Evolutionary conservation across 768 basidiomycete species (phyloP), one percentile per base, ranked within the genome.

Genomic region (Tylopilus sp.): DNA sequence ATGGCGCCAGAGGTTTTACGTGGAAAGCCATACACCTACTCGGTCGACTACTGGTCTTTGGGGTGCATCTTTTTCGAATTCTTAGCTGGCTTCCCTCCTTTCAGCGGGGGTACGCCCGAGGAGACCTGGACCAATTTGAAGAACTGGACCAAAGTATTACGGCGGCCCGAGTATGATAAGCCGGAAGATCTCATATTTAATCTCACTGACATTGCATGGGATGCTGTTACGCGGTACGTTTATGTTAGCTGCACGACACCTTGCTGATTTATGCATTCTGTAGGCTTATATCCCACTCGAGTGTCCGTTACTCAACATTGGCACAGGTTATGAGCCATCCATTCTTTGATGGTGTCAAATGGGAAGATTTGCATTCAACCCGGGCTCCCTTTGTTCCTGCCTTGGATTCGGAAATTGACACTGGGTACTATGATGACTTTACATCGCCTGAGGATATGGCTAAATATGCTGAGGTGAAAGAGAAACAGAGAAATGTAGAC

Each of bases 121-220:
- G 97, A 99, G 72, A 99, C 97, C 0, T 99, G 97, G 97, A 92
- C 92, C 16, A 98, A 98, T 72, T 74, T 99, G 56, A 98, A 98
- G 73, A 98, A 98, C 68, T 99, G 97, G 97, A 84, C 86, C 17
- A 89, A 89, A 57, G 92, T 93, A 1, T 78, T 99, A 6, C 78
- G 87, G n/a, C 72, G 97, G 52, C 97, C 97, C 3, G 87, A 94
- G 61, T 99, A 98, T 62, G 95, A 98, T 67, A 87, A 88, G 59
- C 89, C 92, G 3, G 95, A 98, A 67, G 97, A 99, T 69, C 77
- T 93, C 37, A 91, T 98, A 58, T 99, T 98, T 79, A 99, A 98
- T 71, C 76, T 99, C 61, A 82, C 83, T 2, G 96, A 99, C 66
- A 71, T 86, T 14, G 92, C 95, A 9, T 99, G 97, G 97, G 89